These are phyloP conservation scores for Moesziomyces parantarcticus DNA, from an alignment of 1,284 basidiomycete genomes.

Conservation along the genomic window DNA sequence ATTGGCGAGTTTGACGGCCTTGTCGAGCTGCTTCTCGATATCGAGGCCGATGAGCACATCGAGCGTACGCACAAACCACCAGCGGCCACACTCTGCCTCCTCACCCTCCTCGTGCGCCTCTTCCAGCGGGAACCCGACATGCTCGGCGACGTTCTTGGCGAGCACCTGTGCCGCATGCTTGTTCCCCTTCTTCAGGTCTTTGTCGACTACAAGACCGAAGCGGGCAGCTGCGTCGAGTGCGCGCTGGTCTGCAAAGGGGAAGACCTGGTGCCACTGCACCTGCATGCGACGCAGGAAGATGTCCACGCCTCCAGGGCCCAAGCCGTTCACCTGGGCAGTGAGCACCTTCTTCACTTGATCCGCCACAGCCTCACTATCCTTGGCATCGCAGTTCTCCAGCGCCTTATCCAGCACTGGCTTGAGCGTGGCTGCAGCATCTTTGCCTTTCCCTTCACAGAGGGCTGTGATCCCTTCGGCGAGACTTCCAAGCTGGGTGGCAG, in stretches of 20 bases:
- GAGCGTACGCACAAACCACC: conserved; percentile 46
- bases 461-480: conserved; percentile 37
- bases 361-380: conserved; percentile 16
- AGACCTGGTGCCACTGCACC: conserved; percentile 41
- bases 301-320: conserved; percentile 39
- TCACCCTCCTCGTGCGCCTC: conserved; percentile 31
- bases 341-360: conserved; percentile 30
- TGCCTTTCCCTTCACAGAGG: conserved; percentile 14
- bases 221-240: conserved; percentile 27
- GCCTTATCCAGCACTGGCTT: conserved; percentile 36
- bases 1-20: conserved; percentile 31
- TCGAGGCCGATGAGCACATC: conserved; percentile 53
- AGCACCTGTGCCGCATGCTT: conserved; percentile 24
- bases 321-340: conserved; percentile 39
- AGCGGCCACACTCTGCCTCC: conserved; percentile 41
- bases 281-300: conserved; percentile 52
- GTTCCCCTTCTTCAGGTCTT: conserved; percentile 18
- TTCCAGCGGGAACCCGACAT: conserved; percentile 43
- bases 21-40: conserved; percentile 46
- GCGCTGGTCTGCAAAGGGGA: conserved; percentile 49
- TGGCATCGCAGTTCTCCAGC: conserved; percentile 1
- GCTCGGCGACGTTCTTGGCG: conserved; percentile 35
- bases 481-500: conserved; percentile 44
- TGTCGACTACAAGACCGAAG: conserved; percentile 29
- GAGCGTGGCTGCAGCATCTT: conserved; percentile 14